Evolutionary conservation across 2,329 filamentous ascomycete genomes (phyloP).

Genomic region (Xylariaceae sp.): DNA sequence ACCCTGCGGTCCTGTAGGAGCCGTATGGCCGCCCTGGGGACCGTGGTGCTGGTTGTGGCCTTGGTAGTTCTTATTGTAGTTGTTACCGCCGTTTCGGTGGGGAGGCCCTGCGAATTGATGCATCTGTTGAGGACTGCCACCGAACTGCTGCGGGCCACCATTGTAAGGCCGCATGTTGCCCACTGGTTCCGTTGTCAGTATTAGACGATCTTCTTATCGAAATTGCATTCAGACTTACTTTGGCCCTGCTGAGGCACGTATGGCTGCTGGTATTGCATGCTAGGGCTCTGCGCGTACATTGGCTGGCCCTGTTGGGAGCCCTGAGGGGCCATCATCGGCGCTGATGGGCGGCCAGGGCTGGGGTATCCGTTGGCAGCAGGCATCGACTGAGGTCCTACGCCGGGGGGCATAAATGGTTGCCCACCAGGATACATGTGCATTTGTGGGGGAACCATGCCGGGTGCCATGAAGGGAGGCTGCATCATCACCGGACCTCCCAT

Average conservation of each 20-base stretch:
- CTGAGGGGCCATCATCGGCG: slow-evolving; percentile 91
- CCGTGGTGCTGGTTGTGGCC: slow-evolving; percentile 35
- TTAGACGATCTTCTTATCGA: slow-evolving; percentile 8
- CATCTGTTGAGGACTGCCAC: slow-evolving; percentile 57
- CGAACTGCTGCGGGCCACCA: slow-evolving; percentile 53
- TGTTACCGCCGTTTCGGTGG: slow-evolving; percentile 51
- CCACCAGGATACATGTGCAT: slow-evolving; percentile 73
- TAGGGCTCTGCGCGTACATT: slow-evolving; percentile 69
- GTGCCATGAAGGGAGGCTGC: slow-evolving; percentile 66
- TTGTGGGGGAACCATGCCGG: slow-evolving; percentile 64
- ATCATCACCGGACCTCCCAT: slow-evolving; percentile 83
- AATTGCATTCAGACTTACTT: slow-evolving; percentile 65
- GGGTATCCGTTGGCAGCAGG: slow-evolving; percentile 71
- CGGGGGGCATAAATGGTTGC: slow-evolving; percentile 58
- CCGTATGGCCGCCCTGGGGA: slow-evolving; percentile 27
- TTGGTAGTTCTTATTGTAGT: slow-evolving; percentile 42
- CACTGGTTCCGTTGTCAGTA: slow-evolving; percentile 35
- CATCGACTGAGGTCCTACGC: slow-evolving; percentile 46
- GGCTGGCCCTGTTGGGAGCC: slow-evolving; percentile 86
- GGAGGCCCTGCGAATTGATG: slow-evolving; percentile 54
- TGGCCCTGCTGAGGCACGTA: slow-evolving; percentile 65
- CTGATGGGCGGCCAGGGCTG: slow-evolving; percentile 72
- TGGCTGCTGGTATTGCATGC: slow-evolving; percentile 66
- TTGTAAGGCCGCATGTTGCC: slow-evolving; percentile 50
- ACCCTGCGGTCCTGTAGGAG: slow-evolving; percentile 26